These are phyloP conservation scores for Pilatotrama ljubarskyi DNA, from an alignment of 768 basidiomycete species.

Conservation along the genomic window DNA sequence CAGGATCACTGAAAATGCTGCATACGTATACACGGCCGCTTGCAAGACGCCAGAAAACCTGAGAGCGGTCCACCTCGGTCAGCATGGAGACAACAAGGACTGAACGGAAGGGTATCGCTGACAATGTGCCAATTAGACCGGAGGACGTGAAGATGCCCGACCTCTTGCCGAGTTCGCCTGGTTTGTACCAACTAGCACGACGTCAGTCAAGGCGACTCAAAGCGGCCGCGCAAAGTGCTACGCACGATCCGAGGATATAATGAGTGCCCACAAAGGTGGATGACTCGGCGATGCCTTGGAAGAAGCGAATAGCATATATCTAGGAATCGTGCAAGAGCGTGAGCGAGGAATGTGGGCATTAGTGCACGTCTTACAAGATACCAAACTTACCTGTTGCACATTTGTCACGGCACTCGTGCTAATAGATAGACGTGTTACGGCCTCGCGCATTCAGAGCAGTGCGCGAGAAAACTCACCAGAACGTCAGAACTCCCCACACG, in stretches of 20 bases:
- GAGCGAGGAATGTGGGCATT: not conserved
- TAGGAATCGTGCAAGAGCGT: conserved; percentile 22
- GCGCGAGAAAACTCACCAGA: conserved; percentile 43
- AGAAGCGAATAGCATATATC: conserved; percentile 71
- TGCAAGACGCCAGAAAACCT: conserved; percentile 70
- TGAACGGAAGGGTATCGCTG: conserved; percentile 20
- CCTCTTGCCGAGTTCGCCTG: conserved; percentile 67
- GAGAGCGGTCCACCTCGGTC: not conserved
- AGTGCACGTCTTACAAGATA: not conserved
- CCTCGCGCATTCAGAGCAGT: too few relatives aligned
- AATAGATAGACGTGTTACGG: not conserved
- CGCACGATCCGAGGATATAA: conserved; percentile 70
- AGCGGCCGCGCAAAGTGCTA: conserved; percentile 8
- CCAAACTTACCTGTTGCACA: conserved; percentile 50
- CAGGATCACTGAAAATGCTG: not conserved
- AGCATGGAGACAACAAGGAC: not conserved
- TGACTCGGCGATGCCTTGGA: conserved; percentile 71
- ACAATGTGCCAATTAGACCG: conserved; percentile 63
- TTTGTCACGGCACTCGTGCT: conserved; percentile 58
- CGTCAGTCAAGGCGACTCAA: not conserved
- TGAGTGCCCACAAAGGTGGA: conserved; percentile 79
- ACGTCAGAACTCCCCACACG: conserved; percentile 65
- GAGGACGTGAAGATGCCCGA: conserved; percentile 72
- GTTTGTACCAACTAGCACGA: conserved; percentile 61
- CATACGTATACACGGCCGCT: conserved; percentile 60